Percentiles rank a stretch among this genome's conserved stretches.
phyloP scores from a whole-genome alignment of 2,329 filamentous ascomycete species.

The Beauveria medogensis region DNA sequence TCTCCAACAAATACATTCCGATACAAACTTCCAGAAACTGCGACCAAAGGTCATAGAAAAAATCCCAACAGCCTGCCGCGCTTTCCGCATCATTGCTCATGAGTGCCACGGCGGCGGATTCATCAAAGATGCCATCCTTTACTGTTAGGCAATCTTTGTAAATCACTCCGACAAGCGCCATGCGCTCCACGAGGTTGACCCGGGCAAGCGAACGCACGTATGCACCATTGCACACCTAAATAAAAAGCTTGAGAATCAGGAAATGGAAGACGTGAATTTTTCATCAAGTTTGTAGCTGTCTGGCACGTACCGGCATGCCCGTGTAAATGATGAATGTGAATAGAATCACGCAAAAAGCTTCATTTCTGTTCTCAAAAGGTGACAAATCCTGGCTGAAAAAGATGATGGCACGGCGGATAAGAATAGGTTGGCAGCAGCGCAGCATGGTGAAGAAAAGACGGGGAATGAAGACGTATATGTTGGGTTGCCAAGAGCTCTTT shows the following conservation, averaged over 20 bases:
- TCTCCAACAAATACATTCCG: constrained; percentile 6
- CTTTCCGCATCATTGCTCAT: constrained; percentile 11
- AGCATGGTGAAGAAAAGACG: neutral
- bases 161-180: constrained; percentile 11
- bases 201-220: neutral
- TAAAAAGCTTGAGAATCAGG: neutral
- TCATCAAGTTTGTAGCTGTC: neutral
- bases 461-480: neutral
- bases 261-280: neutral
- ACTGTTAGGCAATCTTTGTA: constrained; percentile 12
- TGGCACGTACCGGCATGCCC: neutral
- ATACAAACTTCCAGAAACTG: constrained; percentile 5
- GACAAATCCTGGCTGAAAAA: neutral
- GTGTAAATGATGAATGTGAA: neutral
- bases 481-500: neutral
- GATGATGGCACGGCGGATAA: neutral
- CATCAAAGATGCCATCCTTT: constrained; percentile 9
- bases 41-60: constrained; percentile 8
- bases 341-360: neutral
- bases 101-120: constrained; percentile 13
- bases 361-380: neutral
- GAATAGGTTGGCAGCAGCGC: neutral
- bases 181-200: neutral
- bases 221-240: constrained; percentile 9
- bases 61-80: neutral